Evolutionary conservation across 176 grass and related monocot species (phyloP), one percentile per base, ranked within the genome.

Genomic region (Olyra latifolia): DNA sequence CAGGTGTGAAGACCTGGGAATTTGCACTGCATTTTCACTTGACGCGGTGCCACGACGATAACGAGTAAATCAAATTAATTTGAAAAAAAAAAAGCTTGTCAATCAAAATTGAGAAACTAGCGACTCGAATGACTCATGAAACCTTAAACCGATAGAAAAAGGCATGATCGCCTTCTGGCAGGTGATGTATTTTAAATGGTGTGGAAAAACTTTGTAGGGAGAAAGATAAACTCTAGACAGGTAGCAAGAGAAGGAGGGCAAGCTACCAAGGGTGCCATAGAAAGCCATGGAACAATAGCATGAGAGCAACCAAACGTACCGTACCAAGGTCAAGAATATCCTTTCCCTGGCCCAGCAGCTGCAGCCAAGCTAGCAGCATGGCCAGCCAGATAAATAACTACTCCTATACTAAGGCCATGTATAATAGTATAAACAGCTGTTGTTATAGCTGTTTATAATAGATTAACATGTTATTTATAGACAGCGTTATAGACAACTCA

Each of bases 311-410:
- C 56, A 70, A 16, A 63, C 10, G 24, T 38, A 78, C 46, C 12
- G 35, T 43, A 40, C 15, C 27, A 44, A 16, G 73, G 40, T 8
- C 10, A 77, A 35, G 65, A 77, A 82, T 77, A 77, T 83, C 25
- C 72, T 64, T 77, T 80, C 27, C 83, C 58, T 66, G n/a, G 10
- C 7, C 30, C 40, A 1, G 53, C 74, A 38, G 57, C 22, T 29
- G 28, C 29, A 59, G 16, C 61, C 43, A 80, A 32, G 8, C 14
- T 17, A 25, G 17, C 13, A 71, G 16, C 2, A 54, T 16, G 48
- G 24, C 23, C 54, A 75, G 16, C 48, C 59, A 67, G 47, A 45
- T 39, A 68, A 40, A 23, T n/a, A n/a, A n/a, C n/a, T n/a, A n/a
- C n/a, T n/a, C n/a, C n/a, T n/a, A n/a, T n/a, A n/a, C n/a, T n/a